These are phyloP conservation scores for Starmera dryadoides DNA, from an alignment of 805 yeast genomes.

Conservation along the genomic window DNA sequence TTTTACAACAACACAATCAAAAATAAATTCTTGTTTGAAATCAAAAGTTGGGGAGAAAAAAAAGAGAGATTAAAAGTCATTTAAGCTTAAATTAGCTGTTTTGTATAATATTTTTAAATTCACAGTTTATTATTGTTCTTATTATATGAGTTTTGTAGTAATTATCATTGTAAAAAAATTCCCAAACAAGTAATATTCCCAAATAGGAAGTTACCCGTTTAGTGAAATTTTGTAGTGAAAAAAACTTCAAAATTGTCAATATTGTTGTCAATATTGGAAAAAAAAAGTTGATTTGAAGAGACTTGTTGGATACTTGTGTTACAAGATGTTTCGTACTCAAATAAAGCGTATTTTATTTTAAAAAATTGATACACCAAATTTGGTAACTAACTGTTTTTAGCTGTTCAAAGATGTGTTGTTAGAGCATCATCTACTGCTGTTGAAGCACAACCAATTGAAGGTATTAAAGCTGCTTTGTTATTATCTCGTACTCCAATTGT, in stretches of 20 bases:
- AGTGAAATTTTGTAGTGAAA: no score
- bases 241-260: neutral
- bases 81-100: neutral
- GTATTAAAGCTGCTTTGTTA: slow-evolving; percentile 45
- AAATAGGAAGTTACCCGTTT: neutral
- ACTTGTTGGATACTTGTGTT: neutral
- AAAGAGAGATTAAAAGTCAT: neutral
- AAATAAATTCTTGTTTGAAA: slow-evolving; percentile 1
- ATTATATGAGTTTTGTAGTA: no score
- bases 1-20: slow-evolving; percentile 31
- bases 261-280: no score
- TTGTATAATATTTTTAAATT: neutral
- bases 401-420: slow-evolving; percentile 12
- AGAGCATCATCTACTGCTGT: slow-evolving; percentile 10
- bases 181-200: no score
- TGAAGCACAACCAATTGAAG: slow-evolving; percentile 11
- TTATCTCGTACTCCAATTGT: slow-evolving; percentile 80
- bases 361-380: neutral
- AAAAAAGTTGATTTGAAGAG: neutral
- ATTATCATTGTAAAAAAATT: no score
- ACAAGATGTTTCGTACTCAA: neutral
- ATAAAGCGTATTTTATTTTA: neutral
- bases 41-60: neutral
- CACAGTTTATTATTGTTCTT: no score
- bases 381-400: slow-evolving; percentile 2